phyloP scores from a whole-genome alignment of 441 rosid genomes.

The Adansonia rubrostipa region DNA sequence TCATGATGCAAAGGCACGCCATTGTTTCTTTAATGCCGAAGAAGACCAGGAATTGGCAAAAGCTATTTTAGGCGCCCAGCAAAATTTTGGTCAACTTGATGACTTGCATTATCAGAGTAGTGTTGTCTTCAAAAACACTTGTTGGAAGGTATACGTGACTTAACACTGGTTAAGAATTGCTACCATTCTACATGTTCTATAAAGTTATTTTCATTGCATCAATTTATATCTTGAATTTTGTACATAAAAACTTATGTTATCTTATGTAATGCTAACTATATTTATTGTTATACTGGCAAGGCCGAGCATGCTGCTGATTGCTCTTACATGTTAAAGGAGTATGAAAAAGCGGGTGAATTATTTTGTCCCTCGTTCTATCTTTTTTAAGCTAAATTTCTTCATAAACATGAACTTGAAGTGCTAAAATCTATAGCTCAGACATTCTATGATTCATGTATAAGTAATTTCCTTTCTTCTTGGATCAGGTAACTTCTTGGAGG shows the following conservation, averaged over 20 bases:
- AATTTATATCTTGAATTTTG: not conserved
- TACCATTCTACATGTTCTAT: not conserved
- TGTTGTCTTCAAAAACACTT: conserved; percentile 34
- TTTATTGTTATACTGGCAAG: conserved; percentile 40
- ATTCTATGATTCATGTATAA: conserved; percentile 17
- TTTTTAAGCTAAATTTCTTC: not conserved
- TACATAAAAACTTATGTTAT: not conserved
- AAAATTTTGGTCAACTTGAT: conserved; percentile 40
- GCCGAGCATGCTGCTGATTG: conserved; percentile 51
- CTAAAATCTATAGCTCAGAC: conserved; percentile 28
- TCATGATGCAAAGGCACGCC: conserved; percentile 42
- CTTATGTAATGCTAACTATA: not conserved
- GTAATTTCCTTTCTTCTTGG: conserved; percentile 20
- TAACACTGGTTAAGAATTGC: not conserved
- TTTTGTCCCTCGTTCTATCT: not conserved
- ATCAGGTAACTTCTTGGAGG: conserved; percentile 44
- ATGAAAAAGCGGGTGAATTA: conserved; percentile 48
- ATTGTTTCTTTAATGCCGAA: conserved; percentile 50
- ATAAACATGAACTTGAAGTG: not conserved
- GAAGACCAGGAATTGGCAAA: conserved; percentile 46
- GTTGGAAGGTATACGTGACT: conserved; percentile 46
- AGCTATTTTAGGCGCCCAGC: conserved; percentile 36
- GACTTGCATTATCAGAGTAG: conserved; percentile 39
- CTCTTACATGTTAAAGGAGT: conserved; percentile 43
- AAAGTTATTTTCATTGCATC: not conserved